Evolutionary conservation across 2,329 filamentous ascomycete species (phyloP).

Genomic region (Simplicillium aogashimaense): DNA sequence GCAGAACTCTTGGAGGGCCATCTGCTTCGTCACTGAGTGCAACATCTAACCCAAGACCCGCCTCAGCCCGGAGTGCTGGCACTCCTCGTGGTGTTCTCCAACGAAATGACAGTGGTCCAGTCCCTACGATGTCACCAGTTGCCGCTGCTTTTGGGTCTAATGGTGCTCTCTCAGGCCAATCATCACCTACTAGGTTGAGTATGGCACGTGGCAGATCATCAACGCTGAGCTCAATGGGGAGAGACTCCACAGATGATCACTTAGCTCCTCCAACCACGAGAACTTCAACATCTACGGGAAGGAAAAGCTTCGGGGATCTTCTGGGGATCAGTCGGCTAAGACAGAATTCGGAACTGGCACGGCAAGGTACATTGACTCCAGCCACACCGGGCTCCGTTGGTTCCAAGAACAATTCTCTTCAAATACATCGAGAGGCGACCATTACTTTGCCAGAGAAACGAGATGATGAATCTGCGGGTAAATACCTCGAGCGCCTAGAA

Average conservation of each 20-base stretch:
- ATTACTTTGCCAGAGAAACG: constrained; percentile 65
- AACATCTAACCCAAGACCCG: constrained; percentile 21
- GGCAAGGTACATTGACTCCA: constrained; percentile 59
- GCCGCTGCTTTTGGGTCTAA: constrained; percentile 36
- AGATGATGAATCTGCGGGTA: constrained; percentile 82
- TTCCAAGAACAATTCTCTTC: constrained; percentile 78
- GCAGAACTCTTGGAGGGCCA: constrained; percentile 28
- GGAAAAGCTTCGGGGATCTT: constrained; percentile 87
- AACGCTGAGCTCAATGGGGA: constrained; percentile 75
- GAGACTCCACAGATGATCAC: constrained; percentile 61
- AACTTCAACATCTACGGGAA: constrained; percentile 79
- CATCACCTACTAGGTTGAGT: constrained; percentile 53
- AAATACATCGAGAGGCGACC: constrained; percentile 58
- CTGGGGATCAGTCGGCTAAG: constrained; percentile 70
- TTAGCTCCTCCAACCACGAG: constrained; percentile 58
- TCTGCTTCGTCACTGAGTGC: constrained; percentile 34
- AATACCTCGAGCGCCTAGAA: constrained; percentile 78
- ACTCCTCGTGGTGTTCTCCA: constrained; percentile 12
- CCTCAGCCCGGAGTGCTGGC: constrained; percentile 21
- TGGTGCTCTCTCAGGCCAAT: constrained; percentile 48
- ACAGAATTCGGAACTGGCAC: constrained; percentile 67
- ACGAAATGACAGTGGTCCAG: constrained; percentile 18
- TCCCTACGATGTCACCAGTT: constrained; percentile 24
- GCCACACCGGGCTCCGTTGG: constrained; percentile 58
- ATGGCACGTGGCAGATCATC: constrained; percentile 71